Base-by-base conservation (phyloP, 768 basidiomycete genomes). In the Amylocystis lapponica region DNA sequence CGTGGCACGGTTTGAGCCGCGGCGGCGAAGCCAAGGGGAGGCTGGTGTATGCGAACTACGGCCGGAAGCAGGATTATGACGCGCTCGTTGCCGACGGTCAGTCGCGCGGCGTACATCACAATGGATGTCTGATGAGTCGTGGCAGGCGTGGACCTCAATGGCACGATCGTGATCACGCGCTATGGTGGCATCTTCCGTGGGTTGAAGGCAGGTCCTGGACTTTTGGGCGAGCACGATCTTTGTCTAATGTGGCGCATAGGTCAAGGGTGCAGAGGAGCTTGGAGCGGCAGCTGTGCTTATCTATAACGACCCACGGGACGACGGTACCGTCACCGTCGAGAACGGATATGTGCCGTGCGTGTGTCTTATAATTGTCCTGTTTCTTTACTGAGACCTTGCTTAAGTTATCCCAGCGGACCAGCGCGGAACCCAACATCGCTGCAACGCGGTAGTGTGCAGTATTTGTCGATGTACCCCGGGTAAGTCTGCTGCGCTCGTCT, bases 1-100 rank as follows among this genome's bases (percentile, higher is more conserved):
- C 85, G n/a, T 98, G 86, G 79, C 92, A 94, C 62, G 93, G 90
- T 4, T 64, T 89, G 11, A 89, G 86, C 53, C 74, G 73, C 35
- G 78, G 76, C 34, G 94, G 94, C 1, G 79, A 83, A 47, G 91
- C 77, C 14, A 68, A 72, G 25, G 86, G 87, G 4, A 68, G 76
- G 47, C 59, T 81, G 22, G 69, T 95, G 14, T 94, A 89, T 51
- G 93, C 77, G 2, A 83, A 88, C 48, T 91, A 90, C 48, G 90
- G 91, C 3, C 68, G 69, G 5, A 83, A 85, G 63, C 73, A 78
- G 10, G 88, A 89, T 51, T 87, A 79, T 44, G 82, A 81, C 41
- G 68, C 75, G 21, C 77, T 95, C 11, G 69, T 76, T 19, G 66
- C 63, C 23, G 65, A 74, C 49, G 53, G 53, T 51, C 39, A 4